A percentile compares a stretch with the other conserved stretches of the same genome.
Evolutionary conservation across 805 yeast species (phyloP).

Genomic region (Grigorovia humatica): DNA sequence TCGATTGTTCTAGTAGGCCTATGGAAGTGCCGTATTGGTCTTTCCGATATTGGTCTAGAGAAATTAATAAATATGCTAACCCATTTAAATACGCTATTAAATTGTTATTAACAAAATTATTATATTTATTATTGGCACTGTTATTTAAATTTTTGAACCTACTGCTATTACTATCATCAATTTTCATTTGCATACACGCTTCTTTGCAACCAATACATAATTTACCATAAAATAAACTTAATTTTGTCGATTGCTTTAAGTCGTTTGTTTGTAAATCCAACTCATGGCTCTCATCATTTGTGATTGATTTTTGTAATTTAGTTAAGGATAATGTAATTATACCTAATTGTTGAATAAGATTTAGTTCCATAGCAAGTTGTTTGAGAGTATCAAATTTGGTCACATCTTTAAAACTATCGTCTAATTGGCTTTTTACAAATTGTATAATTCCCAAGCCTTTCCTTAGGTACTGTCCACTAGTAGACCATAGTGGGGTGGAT

Average conservation of each 20-base stretch:
- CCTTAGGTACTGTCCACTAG: constrained; percentile 19
- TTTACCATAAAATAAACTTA: constrained; percentile 21
- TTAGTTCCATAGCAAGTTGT: constrained; percentile 10
- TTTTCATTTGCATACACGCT: constrained; percentile 5
- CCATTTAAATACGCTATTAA: constrained; percentile 16
- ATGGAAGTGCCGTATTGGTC: constrained; percentile 22
- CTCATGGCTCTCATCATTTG: constrained; percentile 15
- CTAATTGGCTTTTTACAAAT: constrained; percentile 3
- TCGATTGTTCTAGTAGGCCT: constrained; percentile 21
- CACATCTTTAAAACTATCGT: background rate
- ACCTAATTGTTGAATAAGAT: constrained; percentile 22
- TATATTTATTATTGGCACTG: background rate
- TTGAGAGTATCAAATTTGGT: background rate
- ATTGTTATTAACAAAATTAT: constrained; percentile 6
- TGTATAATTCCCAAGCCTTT: constrained; percentile 22
- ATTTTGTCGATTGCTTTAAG: constrained; percentile 16
- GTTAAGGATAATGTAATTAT: constrained; percentile 24
- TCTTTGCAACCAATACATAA: constrained; percentile 23
- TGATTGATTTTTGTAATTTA: constrained; percentile 19
- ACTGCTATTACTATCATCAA: background rate
- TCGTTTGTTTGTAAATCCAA: constrained; percentile 24
- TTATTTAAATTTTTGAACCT: background rate
- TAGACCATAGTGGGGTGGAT: constrained; percentile 11
- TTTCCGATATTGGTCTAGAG: constrained; percentile 21
- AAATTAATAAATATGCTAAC: constrained; percentile 17